Evolutionary conservation across 768 basidiomycete genomes (phyloP).

Genomic region (Sporobolomyces roseus): DNA sequence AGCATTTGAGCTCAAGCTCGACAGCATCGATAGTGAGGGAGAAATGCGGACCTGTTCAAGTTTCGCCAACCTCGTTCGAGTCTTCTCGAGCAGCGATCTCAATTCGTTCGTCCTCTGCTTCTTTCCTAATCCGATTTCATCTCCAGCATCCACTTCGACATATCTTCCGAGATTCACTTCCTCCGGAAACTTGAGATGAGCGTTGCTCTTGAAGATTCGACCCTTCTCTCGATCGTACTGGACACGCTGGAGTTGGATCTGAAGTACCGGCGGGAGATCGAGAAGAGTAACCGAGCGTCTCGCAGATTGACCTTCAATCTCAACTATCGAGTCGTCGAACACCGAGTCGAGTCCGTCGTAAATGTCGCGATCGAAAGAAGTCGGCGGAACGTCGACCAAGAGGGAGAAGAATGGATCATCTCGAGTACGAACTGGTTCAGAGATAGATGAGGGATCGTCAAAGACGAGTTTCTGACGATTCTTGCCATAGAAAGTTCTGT

Average conservation of each 20-base stretch:
- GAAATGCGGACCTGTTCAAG: slow-evolving; percentile 28
- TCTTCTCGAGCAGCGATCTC: slow-evolving; percentile 61
- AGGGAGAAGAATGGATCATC: slow-evolving; percentile 91
- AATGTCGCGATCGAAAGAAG: slow-evolving; percentile 63
- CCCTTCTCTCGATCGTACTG: slow-evolving; percentile 90
- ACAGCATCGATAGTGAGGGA: background rate
- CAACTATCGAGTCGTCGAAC: slow-evolving; percentile 71
- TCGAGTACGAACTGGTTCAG: slow-evolving; percentile 64
- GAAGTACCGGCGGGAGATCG: slow-evolving; percentile 80
- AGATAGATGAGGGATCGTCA: slow-evolving; percentile 14
- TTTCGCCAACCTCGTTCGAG: slow-evolving; percentile 57
- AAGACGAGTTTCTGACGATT: slow-evolving; percentile 59
- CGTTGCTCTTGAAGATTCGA: slow-evolving; percentile 92
- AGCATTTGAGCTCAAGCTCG: background rate
- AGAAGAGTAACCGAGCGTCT: slow-evolving; percentile 82
- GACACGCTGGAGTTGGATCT: slow-evolving; percentile 92
- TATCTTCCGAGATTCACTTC: slow-evolving; percentile 88
- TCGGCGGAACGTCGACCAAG: slow-evolving; percentile 71
- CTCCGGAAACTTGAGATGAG: slow-evolving; percentile 84
- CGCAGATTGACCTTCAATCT: slow-evolving; percentile 81
- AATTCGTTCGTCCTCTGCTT: slow-evolving; percentile 53
- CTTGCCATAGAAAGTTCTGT: slow-evolving; percentile 82
- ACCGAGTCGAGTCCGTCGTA: slow-evolving; percentile 90
- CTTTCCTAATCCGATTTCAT: slow-evolving; percentile 67
- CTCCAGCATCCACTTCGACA: slow-evolving; percentile 52